Percentiles rank a stretch among this genome's conserved stretches.
Evolutionary conservation across 2,329 filamentous ascomycete genomes (phyloP).

Genomic region (Neoscytalidium dimidiatum): DNA sequence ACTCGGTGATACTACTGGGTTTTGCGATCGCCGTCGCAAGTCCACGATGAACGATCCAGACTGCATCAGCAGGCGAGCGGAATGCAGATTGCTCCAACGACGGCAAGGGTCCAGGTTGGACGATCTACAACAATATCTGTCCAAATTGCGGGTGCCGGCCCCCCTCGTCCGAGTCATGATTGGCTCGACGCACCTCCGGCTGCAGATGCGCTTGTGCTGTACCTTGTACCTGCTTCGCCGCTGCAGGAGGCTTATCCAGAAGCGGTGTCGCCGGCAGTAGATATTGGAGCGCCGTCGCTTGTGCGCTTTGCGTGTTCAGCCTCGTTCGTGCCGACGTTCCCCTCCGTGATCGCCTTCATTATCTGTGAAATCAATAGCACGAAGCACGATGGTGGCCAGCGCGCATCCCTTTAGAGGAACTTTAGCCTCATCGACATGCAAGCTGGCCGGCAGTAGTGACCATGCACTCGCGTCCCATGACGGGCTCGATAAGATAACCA

Average conservation of each 20-base stretch:
- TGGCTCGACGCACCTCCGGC: neutral
- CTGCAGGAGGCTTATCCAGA: conserved; percentile 10
- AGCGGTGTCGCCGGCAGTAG: conserved; percentile 4
- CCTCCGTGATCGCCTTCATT: neutral
- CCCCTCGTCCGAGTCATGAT: conserved; percentile 2
- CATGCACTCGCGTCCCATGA: conserved; percentile 10
- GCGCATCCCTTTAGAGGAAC: conserved; percentile 2
- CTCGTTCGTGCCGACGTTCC: conserved; percentile 7
- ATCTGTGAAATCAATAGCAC: conserved; percentile 15
- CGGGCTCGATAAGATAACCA: conserved; percentile 1
- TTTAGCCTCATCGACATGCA: neutral
- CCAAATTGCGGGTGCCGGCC: neutral
- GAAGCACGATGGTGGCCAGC: neutral
- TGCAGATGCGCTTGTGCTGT: conserved; percentile 16
- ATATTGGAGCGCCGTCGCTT: conserved; percentile 1
- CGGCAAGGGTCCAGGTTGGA: conserved; percentile 5
- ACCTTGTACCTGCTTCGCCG: conserved; percentile 17
- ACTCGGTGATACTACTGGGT: conserved; percentile 10
- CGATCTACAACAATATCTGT: neutral
- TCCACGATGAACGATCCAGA: neutral
- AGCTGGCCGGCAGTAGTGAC: neutral
- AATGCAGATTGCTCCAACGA: conserved; percentile 13
- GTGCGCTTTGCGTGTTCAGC: conserved; percentile 9
- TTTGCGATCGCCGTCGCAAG: neutral
- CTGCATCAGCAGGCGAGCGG: conserved; percentile 7